Base-by-base conservation (phyloP, 1,284 basidiomycete genomes). In the Austroboletus rostrupii region DNA sequence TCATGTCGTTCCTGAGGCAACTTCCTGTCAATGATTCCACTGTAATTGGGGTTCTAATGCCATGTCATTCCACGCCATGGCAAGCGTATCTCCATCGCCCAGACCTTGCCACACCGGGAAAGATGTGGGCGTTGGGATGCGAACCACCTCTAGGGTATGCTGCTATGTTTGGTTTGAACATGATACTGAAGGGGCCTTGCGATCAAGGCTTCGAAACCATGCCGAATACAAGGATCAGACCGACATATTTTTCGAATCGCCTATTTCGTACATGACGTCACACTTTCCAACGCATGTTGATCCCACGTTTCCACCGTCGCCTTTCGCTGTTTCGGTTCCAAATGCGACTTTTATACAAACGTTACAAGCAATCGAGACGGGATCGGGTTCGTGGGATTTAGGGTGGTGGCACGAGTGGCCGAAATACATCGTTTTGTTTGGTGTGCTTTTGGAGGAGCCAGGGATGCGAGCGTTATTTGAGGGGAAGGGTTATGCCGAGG, bases 51-150 rank as follows among this genome's bases (percentile, higher is more conserved):
- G 86, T 92, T 54, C 71, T 98, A 17, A 96, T 94, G 90, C 97
- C 97, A 3, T 99, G 97, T 59, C 97, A 99, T 71, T 97, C 93
- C n/a, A 93, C 90, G 0, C 96, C 96, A 3, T 96, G 93, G 77
- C 89, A 93, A 61, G 86, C 92, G 5, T 89, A 94, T 68, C 69
- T 99, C 19, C 96, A 99, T 64, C 73, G 81, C 29, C 70, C 75
- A 13, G 75, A 84, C 36, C 72, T 87, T 11, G 75, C 77, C 12
- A 60, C 71, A 26, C 68, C 64, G 2, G 80, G 78, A 20, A 67
- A 70, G 48, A 67, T 87, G 55, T 97, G 94, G 92, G 83, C 88
- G 40, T 64, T 97, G 26, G 88, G 90, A 4, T 98, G 95, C 61
- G 94, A 97, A 61, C 95, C 95, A 2, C 94, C 94, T 0, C 67